These are phyloP conservation scores for Penicillium palitans DNA, from an alignment of 2,329 filamentous ascomycete species.

Conservation along the genomic window DNA sequence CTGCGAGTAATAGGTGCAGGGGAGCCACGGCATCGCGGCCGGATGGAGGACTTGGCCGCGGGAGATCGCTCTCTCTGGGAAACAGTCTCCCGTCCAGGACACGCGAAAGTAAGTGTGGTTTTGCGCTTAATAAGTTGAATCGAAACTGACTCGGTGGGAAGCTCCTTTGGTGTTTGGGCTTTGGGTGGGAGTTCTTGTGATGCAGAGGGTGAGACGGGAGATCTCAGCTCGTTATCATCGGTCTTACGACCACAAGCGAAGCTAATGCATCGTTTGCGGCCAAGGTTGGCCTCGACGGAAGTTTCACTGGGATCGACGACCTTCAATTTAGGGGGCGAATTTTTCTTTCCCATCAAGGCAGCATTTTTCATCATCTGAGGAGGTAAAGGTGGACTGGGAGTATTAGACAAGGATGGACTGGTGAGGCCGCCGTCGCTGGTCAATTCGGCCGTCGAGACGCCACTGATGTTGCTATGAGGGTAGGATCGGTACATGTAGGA, in stretches of 20 bases:
- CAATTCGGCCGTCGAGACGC: constrained; percentile 81
- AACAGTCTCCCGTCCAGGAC: constrained; percentile 41
- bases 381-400: constrained; percentile 80
- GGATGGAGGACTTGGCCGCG: constrained; percentile 24
- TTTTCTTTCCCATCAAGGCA: constrained; percentile 16
- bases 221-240: constrained; percentile 38
- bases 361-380: constrained; percentile 36
- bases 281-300: constrained; percentile 62
- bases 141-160: constrained; percentile 10
- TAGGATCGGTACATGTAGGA: constrained; percentile 60
- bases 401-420: constrained; percentile 82
- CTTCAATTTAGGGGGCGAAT: constrained; percentile 25
- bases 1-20: constrained; percentile 42
- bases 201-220: constrained; percentile 22
- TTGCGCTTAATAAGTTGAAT: constrained; percentile 42
- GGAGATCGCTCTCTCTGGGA: constrained; percentile 31
- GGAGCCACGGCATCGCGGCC: constrained; percentile 40
- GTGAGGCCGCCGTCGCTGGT: constrained; percentile 94
- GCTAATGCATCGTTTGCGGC: constrained; percentile 84
- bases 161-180: constrained; percentile 13
- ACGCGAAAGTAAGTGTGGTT: constrained; percentile 50
- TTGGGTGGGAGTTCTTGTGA: constrained; percentile 30
- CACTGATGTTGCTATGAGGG: constrained; percentile 72
- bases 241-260: constrained; percentile 79
- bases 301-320: constrained; percentile 51